Conservation (phyloP, 1,284 basidiomycete species). For the Leccinum huronense region DNA sequence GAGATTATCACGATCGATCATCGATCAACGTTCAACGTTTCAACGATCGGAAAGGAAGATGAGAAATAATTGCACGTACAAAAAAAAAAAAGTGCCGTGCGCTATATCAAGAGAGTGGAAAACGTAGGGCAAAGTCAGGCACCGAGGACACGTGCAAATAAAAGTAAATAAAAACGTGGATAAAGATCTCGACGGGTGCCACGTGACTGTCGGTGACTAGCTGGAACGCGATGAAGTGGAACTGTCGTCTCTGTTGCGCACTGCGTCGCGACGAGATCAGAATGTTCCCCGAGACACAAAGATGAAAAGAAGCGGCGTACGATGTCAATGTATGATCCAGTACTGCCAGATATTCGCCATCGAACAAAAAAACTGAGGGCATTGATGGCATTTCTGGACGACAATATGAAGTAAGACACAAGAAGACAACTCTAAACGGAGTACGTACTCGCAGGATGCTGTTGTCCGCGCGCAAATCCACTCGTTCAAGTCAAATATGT, state of each 20-base stretch:
- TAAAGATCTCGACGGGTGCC: conserved; percentile 69
- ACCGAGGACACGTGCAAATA: too few relatives aligned
- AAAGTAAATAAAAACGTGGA: conserved; percentile 44
- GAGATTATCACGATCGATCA: too few relatives aligned
- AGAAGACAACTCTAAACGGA: not conserved
- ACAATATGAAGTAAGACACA: conserved; percentile 3
- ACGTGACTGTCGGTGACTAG: conserved; percentile 64
- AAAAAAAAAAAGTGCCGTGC: too few relatives aligned
- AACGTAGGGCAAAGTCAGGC: too few relatives aligned
- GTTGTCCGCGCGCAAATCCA: conserved; percentile 77
- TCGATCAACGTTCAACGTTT: too few relatives aligned
- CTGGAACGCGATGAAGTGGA: conserved; percentile 66
- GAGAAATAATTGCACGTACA: too few relatives aligned
- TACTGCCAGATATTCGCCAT: conserved; percentile 73
- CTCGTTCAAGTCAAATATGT: conserved; percentile 71
- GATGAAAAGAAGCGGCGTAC: conserved; percentile 39
- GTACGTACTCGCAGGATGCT: conserved; percentile 70
- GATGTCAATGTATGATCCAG: conserved; percentile 73
- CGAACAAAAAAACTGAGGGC: conserved; percentile 73
- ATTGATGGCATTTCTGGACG: conserved; percentile 61
- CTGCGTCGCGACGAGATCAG: conserved; percentile 36
- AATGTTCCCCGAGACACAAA: not conserved
- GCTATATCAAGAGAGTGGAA: too few relatives aligned
- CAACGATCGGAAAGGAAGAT: too few relatives aligned
- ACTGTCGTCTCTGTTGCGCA: conserved; percentile 72